These are phyloP conservation scores for Emericellopsis atlantica DNA, from an alignment of 2,329 filamentous ascomycete genomes.

Conservation along the genomic window DNA sequence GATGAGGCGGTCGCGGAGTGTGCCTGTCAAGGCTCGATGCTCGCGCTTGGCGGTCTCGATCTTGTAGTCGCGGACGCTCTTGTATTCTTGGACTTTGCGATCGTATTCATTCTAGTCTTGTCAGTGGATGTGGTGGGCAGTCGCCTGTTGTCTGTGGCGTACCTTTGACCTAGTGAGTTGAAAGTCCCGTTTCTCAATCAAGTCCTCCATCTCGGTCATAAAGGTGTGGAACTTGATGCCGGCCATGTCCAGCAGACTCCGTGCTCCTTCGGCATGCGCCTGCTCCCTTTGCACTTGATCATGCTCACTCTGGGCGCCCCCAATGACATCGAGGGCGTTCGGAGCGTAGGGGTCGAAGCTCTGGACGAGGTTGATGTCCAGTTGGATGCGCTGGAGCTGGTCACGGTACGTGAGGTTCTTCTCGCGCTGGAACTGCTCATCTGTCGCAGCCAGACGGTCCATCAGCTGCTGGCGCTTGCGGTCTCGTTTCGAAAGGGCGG, in stretches of 20 bases:
- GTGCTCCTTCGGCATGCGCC: conserved; percentile 26
- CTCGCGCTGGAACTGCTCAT: conserved; percentile 66
- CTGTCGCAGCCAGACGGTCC: conserved; percentile 66
- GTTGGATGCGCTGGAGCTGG: conserved; percentile 82
- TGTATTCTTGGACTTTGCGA: conserved; percentile 45
- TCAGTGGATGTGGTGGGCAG: no score
- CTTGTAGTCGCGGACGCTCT: conserved; percentile 48
- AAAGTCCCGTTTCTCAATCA: conserved; percentile 77
- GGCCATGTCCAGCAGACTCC: conserved; percentile 57
- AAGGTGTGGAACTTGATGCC: conserved; percentile 80
- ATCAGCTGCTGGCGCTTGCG: conserved; percentile 74
- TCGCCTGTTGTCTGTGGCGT: conserved; percentile 16
- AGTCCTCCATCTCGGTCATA: conserved; percentile 74
- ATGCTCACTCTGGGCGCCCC: conserved; percentile 45
- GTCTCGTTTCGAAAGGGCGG: conserved; percentile 68
- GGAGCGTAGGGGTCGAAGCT: conserved; percentile 71
- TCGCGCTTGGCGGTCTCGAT: conserved; percentile 50
- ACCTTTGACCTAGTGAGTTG: conserved; percentile 74
- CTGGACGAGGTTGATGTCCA: conserved; percentile 76
- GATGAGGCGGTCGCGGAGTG: conserved; percentile 54
- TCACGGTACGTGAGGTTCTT: conserved; percentile 77
- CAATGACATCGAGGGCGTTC: conserved; percentile 60
- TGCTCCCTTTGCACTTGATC: conserved; percentile 29
- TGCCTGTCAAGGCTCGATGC: conserved; percentile 43
- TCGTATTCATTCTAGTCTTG: conserved; percentile 45